phyloP scores from a whole-genome alignment of 306 rosid species.

The Fagus crenata region DNA sequence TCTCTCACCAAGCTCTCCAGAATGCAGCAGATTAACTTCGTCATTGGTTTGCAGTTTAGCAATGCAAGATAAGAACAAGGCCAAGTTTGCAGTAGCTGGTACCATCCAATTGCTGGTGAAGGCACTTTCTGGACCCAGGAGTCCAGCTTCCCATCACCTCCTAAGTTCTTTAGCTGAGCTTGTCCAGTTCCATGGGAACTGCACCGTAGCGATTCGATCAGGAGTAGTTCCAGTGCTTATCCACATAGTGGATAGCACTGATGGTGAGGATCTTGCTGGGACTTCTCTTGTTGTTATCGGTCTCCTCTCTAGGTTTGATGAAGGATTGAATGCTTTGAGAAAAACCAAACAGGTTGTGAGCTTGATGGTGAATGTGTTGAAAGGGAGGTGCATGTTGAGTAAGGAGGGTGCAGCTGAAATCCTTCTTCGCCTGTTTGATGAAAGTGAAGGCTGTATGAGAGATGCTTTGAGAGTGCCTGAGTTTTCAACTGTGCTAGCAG shows the following conservation, averaged over 20 bases:
- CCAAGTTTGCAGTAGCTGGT: constrained; percentile 81
- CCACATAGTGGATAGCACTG: constrained; percentile 37
- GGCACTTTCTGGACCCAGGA: constrained; percentile 33
- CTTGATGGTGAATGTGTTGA: constrained; percentile 54
- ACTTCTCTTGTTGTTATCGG: constrained; percentile 58
- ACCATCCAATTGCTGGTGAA: constrained; percentile 59
- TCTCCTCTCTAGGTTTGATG: constrained; percentile 68
- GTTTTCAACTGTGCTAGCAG: constrained; percentile 52
- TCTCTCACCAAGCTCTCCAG: constrained; percentile 31
- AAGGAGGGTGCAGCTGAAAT: constrained; percentile 82
- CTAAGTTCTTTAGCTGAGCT: constrained; percentile 72
- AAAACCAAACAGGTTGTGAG: constrained; percentile 39
- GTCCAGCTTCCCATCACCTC: constrained; percentile 50
- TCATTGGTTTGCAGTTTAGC: constrained; percentile 73
- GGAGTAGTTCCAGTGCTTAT: constrained; percentile 56
- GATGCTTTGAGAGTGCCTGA: constrained; percentile 55
- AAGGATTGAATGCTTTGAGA: constrained; percentile 65
- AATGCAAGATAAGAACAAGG: constrained; percentile 80
- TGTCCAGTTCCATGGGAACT: constrained; percentile 77
- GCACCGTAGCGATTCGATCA: constrained; percentile 67
- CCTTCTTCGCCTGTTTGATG: constrained; percentile 67
- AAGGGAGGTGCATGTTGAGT: constrained; percentile 66
- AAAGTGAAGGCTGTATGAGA: constrained; percentile 49
- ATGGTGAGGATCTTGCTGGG: constrained; percentile 52
- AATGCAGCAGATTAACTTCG: constrained; percentile 53